Evolutionary conservation across 2,329 filamentous ascomycete species (phyloP), one percentile per base, ranked within the genome.

Genomic region (Exophiala sideris): DNA sequence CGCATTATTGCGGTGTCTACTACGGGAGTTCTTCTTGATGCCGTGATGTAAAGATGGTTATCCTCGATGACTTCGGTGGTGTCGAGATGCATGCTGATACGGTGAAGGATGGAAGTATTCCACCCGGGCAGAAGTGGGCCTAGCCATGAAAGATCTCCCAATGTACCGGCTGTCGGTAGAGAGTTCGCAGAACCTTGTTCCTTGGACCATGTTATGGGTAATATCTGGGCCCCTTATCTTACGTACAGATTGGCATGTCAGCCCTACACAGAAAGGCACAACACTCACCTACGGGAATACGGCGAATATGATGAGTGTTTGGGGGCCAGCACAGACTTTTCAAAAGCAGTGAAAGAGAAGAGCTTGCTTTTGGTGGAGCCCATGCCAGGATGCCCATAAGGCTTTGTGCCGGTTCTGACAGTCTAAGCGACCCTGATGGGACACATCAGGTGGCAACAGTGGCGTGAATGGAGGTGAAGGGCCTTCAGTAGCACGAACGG

Each of bases 31-130:
- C 9, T 34, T 48, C 20, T 33, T 48, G 45, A 48, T 39, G 7
- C 34, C 12, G 45, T 48, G 45, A 48, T 48, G 45, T 48, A 36
- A 48, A 34, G 24, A 39, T 10, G 33, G 12, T 39, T 21, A 14
- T 21, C 10, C 21, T 20, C 33, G 14, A n/a, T 39, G 20, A 38
- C 36, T 21, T 18, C 20, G 32, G 32, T 47, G 45, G 45, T 47
- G 32, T 35, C 45, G 32, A 47, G 6, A 47, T 10, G 21, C 21
- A 24, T 18, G 41, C 41, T 24, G 32, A 21, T 38, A 36, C 45
- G 32, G 16, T 47, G 45, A 47, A 35, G 42, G 42, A 21, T 24
- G 41, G 20, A 11, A 11, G 11, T 33, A 24, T 9, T 5, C 20
- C 11, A 24, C 11, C 9, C 41, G 41, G 41, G 41, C 9, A 44